A percentile compares a stretch with the other conserved stretches of the same genome.
Evolutionary conservation across 345 rosid species (phyloP).

Genomic region (Gynandropsis gynandra): DNA sequence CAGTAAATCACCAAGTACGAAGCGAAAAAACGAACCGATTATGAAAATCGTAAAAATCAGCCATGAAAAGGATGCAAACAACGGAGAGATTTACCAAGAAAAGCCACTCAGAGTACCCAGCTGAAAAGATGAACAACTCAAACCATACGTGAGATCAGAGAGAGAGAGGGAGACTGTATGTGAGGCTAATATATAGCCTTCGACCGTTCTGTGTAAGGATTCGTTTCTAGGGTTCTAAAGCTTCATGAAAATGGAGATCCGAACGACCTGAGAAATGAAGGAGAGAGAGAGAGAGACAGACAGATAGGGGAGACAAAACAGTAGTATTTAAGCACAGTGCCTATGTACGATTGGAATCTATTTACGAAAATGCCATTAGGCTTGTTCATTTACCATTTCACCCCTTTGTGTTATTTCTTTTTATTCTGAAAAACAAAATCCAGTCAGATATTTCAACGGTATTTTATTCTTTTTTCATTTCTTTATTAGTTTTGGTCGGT

Average conservation of each 20-base stretch:
- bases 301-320: slow-evolving; percentile 15
- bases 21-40: neutral
- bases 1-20: slow-evolving; percentile 16
- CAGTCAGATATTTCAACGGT: neutral
- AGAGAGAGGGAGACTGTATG: neutral
- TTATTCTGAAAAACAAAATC: no score
- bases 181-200: neutral
- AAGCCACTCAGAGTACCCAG: neutral
- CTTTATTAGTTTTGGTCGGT: no score
- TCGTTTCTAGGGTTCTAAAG: slow-evolving; percentile 23
- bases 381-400: no score
- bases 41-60: neutral
- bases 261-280: slow-evolving; percentile 28
- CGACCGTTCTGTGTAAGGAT: slow-evolving; percentile 9
- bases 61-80: neutral
- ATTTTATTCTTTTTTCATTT: no score
- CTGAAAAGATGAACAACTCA: neutral
- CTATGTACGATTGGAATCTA: neutral
- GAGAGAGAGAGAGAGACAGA: slow-evolving; percentile 1
- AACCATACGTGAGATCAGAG: slow-evolving; percentile 4
- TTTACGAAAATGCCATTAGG: slow-evolving; percentile 9
- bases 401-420: no score
- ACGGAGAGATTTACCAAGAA: slow-evolving; percentile 17
- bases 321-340: slow-evolving; percentile 24
- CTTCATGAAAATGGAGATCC: slow-evolving; percentile 23